These are phyloP conservation scores for Phragmites australis DNA, from an alignment of 176 grass and related monocot species.

Conservation along the genomic window DNA sequence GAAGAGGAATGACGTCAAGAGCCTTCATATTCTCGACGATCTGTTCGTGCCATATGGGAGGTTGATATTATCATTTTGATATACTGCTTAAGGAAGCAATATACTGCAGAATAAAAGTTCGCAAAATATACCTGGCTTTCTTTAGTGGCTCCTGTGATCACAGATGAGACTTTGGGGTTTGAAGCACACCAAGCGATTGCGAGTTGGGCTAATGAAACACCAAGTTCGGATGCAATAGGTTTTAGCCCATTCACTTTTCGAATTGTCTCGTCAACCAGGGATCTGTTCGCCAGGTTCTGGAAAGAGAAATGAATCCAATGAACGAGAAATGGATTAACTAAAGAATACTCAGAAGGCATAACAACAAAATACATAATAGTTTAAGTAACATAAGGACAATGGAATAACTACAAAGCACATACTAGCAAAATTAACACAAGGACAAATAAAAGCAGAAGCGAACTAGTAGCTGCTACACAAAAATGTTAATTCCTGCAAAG, in stretches of 20 bases:
- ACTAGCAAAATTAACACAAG: neutral
- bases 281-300: constrained; percentile 90
- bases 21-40: constrained; percentile 97
- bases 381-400: too few relatives aligned
- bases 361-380: neutral
- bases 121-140: constrained; percentile 79
- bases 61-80: neutral
- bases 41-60: constrained; percentile 36
- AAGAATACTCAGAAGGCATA: neutral
- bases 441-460: neutral
- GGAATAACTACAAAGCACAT: neutral
- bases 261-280: constrained; percentile 79
- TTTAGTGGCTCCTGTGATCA: constrained; percentile 97
- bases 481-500: neutral
- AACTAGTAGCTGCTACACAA: neutral
- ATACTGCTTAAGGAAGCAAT: neutral
- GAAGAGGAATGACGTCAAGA: constrained; percentile 70
- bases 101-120: neutral
- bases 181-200: constrained; percentile 95
- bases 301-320: constrained; percentile 8
- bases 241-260: constrained; percentile 87
- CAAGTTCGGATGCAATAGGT: constrained; percentile 79
- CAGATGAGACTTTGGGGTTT: constrained; percentile 90
- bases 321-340: neutral
- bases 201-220: constrained; percentile 80